Evolutionary conservation across 129 eudicot genomes (phyloP).

Genomic region (Escallonia rubra): DNA sequence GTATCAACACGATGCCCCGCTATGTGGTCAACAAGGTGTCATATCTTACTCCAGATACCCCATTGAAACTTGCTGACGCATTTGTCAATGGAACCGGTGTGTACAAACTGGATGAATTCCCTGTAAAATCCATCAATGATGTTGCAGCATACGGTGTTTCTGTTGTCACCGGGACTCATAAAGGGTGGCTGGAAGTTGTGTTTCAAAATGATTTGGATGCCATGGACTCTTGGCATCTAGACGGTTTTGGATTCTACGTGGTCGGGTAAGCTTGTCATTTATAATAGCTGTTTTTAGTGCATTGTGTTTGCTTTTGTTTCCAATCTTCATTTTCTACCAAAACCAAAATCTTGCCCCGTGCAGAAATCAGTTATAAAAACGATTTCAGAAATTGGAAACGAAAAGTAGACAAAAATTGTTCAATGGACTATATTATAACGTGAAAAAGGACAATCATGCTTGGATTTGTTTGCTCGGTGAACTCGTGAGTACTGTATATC

Average conservation of each 20-base stretch:
- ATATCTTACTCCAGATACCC: constrained; percentile 46
- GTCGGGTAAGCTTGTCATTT: constrained; percentile 47
- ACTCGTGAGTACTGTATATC: too few species aligned
- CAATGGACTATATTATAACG: not conserved
- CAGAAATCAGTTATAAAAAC: too few species aligned
- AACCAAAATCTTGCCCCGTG: too few species aligned
- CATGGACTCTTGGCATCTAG: constrained; percentile 87
- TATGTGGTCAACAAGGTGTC: constrained; percentile 62
- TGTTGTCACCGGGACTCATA: constrained; percentile 50
- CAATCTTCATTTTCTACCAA: too few species aligned
- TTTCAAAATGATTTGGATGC: constrained; percentile 38
- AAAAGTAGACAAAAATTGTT: too few species aligned
- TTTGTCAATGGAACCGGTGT: constrained; percentile 68
- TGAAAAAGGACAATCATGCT: too few species aligned
- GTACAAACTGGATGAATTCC: constrained; percentile 48
- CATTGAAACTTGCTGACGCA: constrained; percentile 64
- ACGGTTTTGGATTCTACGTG: constrained; percentile 71
- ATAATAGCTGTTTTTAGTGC: not conserved
- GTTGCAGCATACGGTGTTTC: constrained; percentile 41
- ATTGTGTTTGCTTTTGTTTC: not conserved
- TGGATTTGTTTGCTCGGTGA: too few species aligned
- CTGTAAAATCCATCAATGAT: constrained; percentile 34
- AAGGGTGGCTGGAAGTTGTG: constrained; percentile 76
- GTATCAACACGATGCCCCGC: constrained; percentile 29
- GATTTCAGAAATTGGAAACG: too few species aligned